A percentile compares a stretch with the other conserved stretches of the same genome.
Conservation (phyloP, 768 basidiomycete species). For the Pholiota molesta region DNA sequence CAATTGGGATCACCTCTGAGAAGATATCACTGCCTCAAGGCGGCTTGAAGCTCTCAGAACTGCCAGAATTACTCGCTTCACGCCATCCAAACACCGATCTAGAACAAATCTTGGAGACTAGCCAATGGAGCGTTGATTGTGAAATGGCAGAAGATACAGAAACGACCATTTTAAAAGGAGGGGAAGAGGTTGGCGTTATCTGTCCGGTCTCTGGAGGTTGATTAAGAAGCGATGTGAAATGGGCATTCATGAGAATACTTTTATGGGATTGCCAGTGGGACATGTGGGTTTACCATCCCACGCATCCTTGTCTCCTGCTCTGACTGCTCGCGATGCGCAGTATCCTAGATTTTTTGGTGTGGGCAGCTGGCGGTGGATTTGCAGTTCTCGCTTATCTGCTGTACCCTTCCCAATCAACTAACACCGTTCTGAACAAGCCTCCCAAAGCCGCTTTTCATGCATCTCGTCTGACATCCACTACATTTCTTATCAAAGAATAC, state of each 20-base stretch:
- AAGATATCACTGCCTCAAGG: slow-evolving; percentile 47
- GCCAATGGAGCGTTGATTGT: slow-evolving; percentile 79
- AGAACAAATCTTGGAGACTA: slow-evolving; percentile 54
- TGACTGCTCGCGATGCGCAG: slow-evolving; percentile 11
- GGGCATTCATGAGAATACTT: slow-evolving; percentile 2
- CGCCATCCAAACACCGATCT: slow-evolving; percentile 56
- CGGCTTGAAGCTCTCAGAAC: slow-evolving; percentile 52
- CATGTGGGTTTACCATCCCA: not conserved
- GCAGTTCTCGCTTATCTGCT: slow-evolving; percentile 19
- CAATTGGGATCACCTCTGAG: slow-evolving; percentile 61
- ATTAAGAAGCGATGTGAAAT: slow-evolving; percentile 13
- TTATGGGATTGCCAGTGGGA: not conserved
- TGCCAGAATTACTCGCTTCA: slow-evolving; percentile 52
- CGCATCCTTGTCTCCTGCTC: not conserved
- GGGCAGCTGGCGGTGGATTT: slow-evolving; percentile 16
- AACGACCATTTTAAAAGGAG: slow-evolving; percentile 55
- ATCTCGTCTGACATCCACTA: slow-evolving; percentile 31
- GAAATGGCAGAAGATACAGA: slow-evolving; percentile 74
- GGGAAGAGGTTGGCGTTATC: slow-evolving; percentile 80
- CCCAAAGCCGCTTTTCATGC: slow-evolving; percentile 31
- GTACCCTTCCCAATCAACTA: slow-evolving; percentile 17
- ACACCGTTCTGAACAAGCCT: slow-evolving; percentile 4
- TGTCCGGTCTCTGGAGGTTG: slow-evolving; percentile 83
- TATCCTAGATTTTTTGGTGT: slow-evolving; percentile 11
- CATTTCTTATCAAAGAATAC: slow-evolving; percentile 51